Conservation (phyloP, 1,139 yeast genomes). For the Candida sp. region DNA sequence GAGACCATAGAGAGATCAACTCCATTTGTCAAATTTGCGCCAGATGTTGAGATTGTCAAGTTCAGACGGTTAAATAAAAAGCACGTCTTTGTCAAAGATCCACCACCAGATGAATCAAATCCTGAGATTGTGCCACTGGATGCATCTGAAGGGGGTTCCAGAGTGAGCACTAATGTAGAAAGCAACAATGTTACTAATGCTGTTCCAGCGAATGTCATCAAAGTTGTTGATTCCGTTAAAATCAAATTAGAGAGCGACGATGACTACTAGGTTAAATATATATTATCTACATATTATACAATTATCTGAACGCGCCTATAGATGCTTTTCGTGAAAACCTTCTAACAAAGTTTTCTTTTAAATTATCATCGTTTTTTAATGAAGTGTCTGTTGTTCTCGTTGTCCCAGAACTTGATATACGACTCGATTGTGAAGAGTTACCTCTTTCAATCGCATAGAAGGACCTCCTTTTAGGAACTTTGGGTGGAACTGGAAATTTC, state of each 20-base stretch:
- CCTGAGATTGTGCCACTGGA: not conserved
- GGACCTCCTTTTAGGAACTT: conserved; percentile 8
- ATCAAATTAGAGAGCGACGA: conserved; percentile 10
- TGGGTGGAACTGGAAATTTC: conserved; percentile 5
- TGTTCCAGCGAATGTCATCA: not conserved
- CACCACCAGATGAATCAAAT: not conserved
- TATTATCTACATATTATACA: not conserved
- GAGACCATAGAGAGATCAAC: conserved; percentile 65
- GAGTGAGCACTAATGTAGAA: not conserved
- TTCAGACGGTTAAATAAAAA: conserved; percentile 21
- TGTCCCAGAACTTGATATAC: conserved; percentile 10
- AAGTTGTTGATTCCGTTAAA: not conserved
- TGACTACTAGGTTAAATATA: not conserved
- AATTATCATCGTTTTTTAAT: conserved; percentile 9
- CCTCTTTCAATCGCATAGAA: not conserved
- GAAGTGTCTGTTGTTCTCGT: conserved; percentile 13
- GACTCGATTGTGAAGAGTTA: conserved; percentile 7
- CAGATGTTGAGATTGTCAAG: conserved; percentile 56
- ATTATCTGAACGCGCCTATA: conserved; percentile 15
- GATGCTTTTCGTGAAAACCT: conserved; percentile 33
- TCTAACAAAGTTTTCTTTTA: conserved; percentile 23
- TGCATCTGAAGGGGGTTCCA: too few species aligned
- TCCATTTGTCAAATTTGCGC: conserved; percentile 52
- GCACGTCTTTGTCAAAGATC: not conserved
- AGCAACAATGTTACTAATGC: not conserved